Evolutionary conservation across 345 rosid species (phyloP).

Genomic region (Nasturtium officinale): DNA sequence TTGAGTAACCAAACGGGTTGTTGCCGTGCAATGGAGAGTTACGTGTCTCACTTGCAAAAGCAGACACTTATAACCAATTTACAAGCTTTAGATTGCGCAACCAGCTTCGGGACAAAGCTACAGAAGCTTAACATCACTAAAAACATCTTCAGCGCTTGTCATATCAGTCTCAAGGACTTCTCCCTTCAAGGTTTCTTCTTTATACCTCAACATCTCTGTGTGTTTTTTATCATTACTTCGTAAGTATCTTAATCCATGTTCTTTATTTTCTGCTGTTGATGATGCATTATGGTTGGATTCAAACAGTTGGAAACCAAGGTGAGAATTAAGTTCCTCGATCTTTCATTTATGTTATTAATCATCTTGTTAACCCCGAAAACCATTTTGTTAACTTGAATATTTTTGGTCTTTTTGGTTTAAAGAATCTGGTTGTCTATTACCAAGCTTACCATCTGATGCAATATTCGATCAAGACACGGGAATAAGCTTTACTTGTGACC

Average conservation of each 20-base stretch:
- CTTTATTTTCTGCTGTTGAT: background rate
- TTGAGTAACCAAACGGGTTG: conserved; percentile 63
- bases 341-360: background rate
- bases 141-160: conserved; percentile 77
- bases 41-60: conserved; percentile 89
- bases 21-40: conserved; percentile 79
- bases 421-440: conserved; percentile 94
- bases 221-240: background rate
- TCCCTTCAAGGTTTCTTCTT: conserved; percentile 80
- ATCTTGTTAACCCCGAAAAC: background rate
- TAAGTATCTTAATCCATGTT: background rate
- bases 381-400: conserved; percentile 14
- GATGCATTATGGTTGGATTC: conserved; percentile 29
- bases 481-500: conserved; percentile 92
- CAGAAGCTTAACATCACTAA: conserved; percentile 65
- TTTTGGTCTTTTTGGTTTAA: conserved; percentile 14
- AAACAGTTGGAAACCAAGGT: conserved; percentile 78
- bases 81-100: conserved; percentile 92
- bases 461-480: conserved; percentile 74
- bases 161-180: conserved; percentile 92
- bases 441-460: conserved; percentile 97
- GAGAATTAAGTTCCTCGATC: conserved; percentile 2
- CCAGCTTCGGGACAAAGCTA: conserved; percentile 66
- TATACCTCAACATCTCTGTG: conserved; percentile 16
- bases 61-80: conserved; percentile 91